phyloP scores from a whole-genome alignment of 257 asterid genomes.

The Knoxia roxburghii region DNA sequence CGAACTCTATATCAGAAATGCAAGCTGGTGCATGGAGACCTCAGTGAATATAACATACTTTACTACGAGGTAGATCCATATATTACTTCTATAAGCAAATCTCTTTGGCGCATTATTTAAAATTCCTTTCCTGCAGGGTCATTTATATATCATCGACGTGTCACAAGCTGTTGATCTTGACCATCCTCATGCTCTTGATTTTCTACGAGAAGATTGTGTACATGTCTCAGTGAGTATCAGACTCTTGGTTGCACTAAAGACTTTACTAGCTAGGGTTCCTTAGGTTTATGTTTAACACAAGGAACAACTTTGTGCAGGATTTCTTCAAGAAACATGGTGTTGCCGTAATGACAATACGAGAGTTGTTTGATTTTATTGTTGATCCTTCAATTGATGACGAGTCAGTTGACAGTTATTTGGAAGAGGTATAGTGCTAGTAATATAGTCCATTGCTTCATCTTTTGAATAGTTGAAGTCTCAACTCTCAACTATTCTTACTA shows the following conservation, averaged over 20 bases:
- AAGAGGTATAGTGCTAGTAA: conserved; percentile 46
- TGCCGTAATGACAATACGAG: conserved; percentile 87
- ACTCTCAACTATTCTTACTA: conserved; percentile 8
- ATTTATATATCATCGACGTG: conserved; percentile 85
- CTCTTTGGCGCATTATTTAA: not conserved
- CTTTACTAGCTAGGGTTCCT: not conserved
- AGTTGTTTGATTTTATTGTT: conserved; percentile 82
- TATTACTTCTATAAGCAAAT: not conserved
- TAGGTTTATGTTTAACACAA: not conserved
- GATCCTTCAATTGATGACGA: conserved; percentile 78
- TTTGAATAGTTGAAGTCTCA: conserved; percentile 8
- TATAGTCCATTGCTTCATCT: not conserved
- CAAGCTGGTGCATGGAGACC: conserved; percentile 96
- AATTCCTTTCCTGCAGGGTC: conserved; percentile 47
- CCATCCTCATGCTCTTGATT: conserved; percentile 92
- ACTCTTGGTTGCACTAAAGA: not conserved
- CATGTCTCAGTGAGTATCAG: conserved; percentile 72
- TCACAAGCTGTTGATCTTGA: conserved; percentile 97
- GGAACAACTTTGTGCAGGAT: conserved; percentile 43
- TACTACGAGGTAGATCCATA: conserved; percentile 57
- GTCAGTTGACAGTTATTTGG: conserved; percentile 77
- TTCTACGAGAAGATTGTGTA: conserved; percentile 79
- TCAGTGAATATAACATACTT: conserved; percentile 90
- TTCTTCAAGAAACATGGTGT: conserved; percentile 84
- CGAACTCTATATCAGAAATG: conserved; percentile 84